Conservation (phyloP, 306 rosid genomes). For the Rosa multiflora region DNA sequence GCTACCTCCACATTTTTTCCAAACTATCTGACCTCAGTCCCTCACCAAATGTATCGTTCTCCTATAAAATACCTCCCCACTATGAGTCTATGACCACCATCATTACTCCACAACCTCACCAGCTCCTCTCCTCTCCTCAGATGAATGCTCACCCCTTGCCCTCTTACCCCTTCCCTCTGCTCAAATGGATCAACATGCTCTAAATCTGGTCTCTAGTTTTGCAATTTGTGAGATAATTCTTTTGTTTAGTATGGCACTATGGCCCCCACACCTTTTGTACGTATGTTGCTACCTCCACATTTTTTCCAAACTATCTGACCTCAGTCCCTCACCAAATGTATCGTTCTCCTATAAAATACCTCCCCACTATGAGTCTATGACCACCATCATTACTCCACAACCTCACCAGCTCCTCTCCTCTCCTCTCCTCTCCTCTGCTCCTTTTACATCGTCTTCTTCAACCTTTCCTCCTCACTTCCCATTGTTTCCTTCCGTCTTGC, state of each 20-base stretch:
- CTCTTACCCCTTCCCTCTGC: neutral
- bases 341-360: slow-evolving; percentile 12
- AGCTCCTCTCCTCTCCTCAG: neutral
- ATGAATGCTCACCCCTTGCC: neutral
- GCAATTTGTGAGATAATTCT: neutral
- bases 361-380: neutral
- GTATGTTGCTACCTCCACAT: neutral
- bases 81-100: neutral
- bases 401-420: no score
- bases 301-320: neutral
- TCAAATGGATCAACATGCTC: neutral
- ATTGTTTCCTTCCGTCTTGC: slow-evolving; percentile 32
- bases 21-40: neutral
- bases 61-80: slow-evolving; percentile 9
- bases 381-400: neutral
- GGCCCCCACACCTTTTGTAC: neutral
- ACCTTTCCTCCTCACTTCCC: neutral
- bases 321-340: slow-evolving; percentile 1
- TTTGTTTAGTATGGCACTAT: neutral
- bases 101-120: neutral
- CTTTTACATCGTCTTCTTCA: neutral
- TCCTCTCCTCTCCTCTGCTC: neutral
- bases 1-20: neutral
- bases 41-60: slow-evolving; percentile 2
- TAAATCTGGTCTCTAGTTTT: neutral